These are phyloP conservation scores for Aspergillus latus DNA, from an alignment of 2,329 filamentous ascomycete genomes.

Conservation along the genomic window DNA sequence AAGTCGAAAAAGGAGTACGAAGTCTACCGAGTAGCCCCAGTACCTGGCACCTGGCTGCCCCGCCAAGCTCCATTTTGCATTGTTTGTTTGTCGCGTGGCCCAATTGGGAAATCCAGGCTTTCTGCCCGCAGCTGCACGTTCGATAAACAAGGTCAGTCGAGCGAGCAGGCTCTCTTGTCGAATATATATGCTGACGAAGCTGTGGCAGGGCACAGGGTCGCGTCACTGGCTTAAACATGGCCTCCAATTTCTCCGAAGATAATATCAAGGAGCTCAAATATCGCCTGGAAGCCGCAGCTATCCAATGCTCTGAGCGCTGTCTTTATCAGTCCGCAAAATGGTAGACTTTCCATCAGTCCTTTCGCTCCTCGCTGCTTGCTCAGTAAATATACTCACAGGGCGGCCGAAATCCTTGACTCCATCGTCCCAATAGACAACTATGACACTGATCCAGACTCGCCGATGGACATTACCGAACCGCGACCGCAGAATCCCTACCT, in stretches of 20 bases:
- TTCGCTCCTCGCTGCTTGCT: constrained; percentile 8
- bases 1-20: constrained; percentile 3
- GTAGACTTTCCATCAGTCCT: constrained; percentile 47
- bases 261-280: constrained; percentile 61
- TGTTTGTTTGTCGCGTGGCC: constrained; percentile 25
- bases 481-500: constrained; percentile 52
- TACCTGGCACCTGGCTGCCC: not conserved
- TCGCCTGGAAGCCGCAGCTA: constrained; percentile 78
- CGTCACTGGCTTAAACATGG: constrained; percentile 26
- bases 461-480: constrained; percentile 56
- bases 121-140: not conserved
- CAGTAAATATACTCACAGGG: constrained; percentile 57
- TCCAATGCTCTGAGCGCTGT: constrained; percentile 91
- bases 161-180: not conserved
- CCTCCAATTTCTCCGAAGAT: constrained; percentile 36
- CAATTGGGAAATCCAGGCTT: constrained; percentile 21
- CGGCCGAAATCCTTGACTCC: constrained; percentile 87
- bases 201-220: not conserved
- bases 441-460: constrained; percentile 60
- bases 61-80: constrained; percentile 23
- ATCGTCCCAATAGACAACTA: constrained; percentile 61
- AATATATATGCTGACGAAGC: not conserved
- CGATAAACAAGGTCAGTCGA: not conserved
- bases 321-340: constrained; percentile 97
- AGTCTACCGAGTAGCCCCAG: not conserved